Conservation (phyloP, 2,329 filamentous ascomycete genomes). For the Fusarium circinatum region DNA sequence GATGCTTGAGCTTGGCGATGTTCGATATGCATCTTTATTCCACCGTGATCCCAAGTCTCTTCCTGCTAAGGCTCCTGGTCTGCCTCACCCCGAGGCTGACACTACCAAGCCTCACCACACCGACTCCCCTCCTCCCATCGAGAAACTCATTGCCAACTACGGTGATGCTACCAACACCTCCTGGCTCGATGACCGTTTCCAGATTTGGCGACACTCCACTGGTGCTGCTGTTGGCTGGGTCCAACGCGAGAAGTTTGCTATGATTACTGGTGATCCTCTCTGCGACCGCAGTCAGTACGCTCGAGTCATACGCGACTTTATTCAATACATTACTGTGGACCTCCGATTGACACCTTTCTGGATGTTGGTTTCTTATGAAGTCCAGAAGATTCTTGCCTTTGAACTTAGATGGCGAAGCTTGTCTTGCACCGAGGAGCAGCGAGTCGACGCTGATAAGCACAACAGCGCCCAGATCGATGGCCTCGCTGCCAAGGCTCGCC, state of each 20-base stretch:
- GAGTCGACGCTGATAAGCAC: slow-evolving; percentile 79
- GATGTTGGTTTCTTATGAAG: slow-evolving; percentile 83
- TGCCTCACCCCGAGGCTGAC: slow-evolving; percentile 90
- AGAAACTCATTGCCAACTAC: slow-evolving; percentile 93
- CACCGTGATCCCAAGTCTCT: slow-evolving; percentile 89
- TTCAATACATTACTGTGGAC: slow-evolving; percentile 79
- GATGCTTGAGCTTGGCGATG: slow-evolving; percentile 86
- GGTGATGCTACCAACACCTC: slow-evolving; percentile 94
- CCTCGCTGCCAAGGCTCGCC: slow-evolving; percentile 79
- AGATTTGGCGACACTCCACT: slow-evolving; percentile 86
- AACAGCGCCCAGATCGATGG: slow-evolving; percentile 55
- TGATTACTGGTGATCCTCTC: slow-evolving; percentile 87
- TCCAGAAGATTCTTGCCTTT: slow-evolving; percentile 82
- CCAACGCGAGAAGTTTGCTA: slow-evolving; percentile 77
- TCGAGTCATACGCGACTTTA: slow-evolving; percentile 77
- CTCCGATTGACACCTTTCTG: slow-evolving; percentile 80
- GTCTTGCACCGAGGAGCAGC: slow-evolving; percentile 89
- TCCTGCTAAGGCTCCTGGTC: slow-evolving; percentile 70
- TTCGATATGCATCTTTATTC: slow-evolving; percentile 88
- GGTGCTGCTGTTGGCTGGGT: slow-evolving; percentile 90
- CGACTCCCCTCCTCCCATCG: slow-evolving; percentile 75
- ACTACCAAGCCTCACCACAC: slow-evolving; percentile 65
- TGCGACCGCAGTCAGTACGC: slow-evolving; percentile 82
- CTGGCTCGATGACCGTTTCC: slow-evolving; percentile 89
- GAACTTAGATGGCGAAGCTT: slow-evolving; percentile 89